Evolutionary conservation across 2,329 filamentous ascomycete species (phyloP).

Genomic region (Pseudocercospora musae): DNA sequence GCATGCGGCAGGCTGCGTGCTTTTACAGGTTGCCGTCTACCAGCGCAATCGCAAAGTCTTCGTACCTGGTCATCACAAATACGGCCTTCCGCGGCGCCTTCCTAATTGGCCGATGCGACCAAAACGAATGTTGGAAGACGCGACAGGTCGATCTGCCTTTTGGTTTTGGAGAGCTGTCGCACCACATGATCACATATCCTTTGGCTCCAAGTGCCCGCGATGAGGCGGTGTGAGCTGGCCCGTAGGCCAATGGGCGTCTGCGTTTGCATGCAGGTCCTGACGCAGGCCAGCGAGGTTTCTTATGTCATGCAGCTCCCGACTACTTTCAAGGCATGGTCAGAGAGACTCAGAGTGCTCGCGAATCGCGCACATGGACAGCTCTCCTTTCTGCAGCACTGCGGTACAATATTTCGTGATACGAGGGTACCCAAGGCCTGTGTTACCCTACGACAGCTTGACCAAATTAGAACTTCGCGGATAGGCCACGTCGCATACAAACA

Average conservation of each 20-base stretch:
- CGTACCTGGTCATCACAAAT: slow-evolving; percentile 1
- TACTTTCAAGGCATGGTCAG: neutral
- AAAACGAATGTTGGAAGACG: slow-evolving; percentile 1
- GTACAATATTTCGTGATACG: neutral
- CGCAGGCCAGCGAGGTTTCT: slow-evolving; percentile 6
- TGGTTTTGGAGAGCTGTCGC: neutral
- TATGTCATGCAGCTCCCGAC: slow-evolving; percentile 1
- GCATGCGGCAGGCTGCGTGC: neutral
- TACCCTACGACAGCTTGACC: neutral
- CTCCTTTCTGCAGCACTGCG: neutral
- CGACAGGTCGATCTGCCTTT: slow-evolving; percentile 8
- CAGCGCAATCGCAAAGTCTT: neutral
- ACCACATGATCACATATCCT: slow-evolving; percentile 12
- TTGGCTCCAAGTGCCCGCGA: neutral
- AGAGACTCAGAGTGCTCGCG: neutral
- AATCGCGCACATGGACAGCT: neutral
- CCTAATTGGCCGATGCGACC: neutral
- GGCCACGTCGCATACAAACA: slow-evolving; percentile 1
- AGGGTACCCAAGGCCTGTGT: neutral
- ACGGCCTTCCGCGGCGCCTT: neutral
- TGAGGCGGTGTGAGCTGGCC: slow-evolving; percentile 16
- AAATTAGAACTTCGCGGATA: neutral
- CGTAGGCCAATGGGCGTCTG: neutral
- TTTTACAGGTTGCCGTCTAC: neutral
- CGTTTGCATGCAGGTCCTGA: slow-evolving; percentile 4